Evolutionary conservation across 306 rosid species (phyloP).

Genomic region (Delonix regia): DNA sequence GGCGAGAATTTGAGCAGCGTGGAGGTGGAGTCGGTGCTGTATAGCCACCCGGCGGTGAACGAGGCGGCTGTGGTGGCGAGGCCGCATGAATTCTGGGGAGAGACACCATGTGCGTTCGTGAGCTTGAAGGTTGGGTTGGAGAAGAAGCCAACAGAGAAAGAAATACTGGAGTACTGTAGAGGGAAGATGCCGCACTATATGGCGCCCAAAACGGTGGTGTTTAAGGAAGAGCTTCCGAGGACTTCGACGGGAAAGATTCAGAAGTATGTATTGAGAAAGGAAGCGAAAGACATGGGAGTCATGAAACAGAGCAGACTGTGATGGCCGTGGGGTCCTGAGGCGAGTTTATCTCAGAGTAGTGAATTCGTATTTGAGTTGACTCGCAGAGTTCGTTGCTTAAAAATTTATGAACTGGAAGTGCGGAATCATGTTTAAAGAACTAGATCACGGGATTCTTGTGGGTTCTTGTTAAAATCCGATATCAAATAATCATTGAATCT

Average conservation of each 20-base stretch:
- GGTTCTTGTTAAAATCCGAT: too few relatives aligned
- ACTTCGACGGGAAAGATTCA: constrained; percentile 76
- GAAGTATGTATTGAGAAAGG: constrained; percentile 54
- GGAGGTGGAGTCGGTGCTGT: constrained; percentile 68
- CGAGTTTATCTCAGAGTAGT: neutral
- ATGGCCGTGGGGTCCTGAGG: neutral
- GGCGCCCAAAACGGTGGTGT: constrained; percentile 70
- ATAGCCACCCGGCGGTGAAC: constrained; percentile 56
- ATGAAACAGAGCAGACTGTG: constrained; percentile 37
- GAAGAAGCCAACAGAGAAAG: constrained; percentile 48
- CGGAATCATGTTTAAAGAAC: too few relatives aligned
- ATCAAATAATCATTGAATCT: too few relatives aligned
- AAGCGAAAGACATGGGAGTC: constrained; percentile 57
- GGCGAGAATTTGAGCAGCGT: constrained; percentile 88
- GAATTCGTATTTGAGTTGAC: too few relatives aligned
- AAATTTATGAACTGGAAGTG: too few relatives aligned
- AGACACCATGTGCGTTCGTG: constrained; percentile 80
- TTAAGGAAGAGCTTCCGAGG: constrained; percentile 64
- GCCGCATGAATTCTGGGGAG: constrained; percentile 75
- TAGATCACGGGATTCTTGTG: too few relatives aligned
- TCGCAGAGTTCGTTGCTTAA: too few relatives aligned
- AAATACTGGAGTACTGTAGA: constrained; percentile 58
- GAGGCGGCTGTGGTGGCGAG: constrained; percentile 84
- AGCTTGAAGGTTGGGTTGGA: constrained; percentile 51
- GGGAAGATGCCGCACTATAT: constrained; percentile 58